phyloP scores from a whole-genome alignment of 2,329 filamentous ascomycete species.

The Lojkania enalia region DNA sequence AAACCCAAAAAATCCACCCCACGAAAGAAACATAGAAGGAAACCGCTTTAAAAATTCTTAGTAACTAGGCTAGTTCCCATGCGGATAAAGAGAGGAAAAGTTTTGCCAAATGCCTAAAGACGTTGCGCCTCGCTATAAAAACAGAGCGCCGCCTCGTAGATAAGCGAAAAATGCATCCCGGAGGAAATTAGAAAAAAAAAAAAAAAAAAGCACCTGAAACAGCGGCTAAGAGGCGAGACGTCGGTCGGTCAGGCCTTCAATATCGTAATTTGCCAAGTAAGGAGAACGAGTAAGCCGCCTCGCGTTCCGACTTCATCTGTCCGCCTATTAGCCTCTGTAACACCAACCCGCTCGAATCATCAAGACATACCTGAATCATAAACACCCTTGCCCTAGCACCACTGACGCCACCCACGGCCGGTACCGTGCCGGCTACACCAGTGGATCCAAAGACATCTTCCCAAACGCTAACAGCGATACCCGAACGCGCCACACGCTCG shows the following conservation, averaged over 20 bases:
- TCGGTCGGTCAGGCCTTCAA: conserved; percentile 27
- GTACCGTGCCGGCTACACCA: conserved; percentile 64
- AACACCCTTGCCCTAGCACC: conserved; percentile 62
- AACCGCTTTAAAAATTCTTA: too few species aligned
- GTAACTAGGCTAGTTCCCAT: too few species aligned
- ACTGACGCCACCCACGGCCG: conserved; percentile 60
- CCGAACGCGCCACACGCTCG: conserved; percentile 78
- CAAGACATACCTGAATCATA: conserved; percentile 61
- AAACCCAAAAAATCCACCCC: too few species aligned
- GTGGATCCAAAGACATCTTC: conserved; percentile 57
- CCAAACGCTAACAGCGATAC: conserved; percentile 88
- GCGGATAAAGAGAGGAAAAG: too few species aligned
- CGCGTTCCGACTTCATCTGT: conserved; percentile 51
- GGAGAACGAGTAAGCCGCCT: conserved; percentile 54
- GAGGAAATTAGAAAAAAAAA: too few species aligned
- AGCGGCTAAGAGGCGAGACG: too few species aligned
- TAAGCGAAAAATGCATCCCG: too few species aligned
- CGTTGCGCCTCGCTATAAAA: too few species aligned
- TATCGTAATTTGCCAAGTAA: conserved; percentile 56
- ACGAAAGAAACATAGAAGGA: too few species aligned
- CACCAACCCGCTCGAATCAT: neutral
- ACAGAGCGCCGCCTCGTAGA: too few species aligned
- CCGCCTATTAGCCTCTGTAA: conserved; percentile 9
- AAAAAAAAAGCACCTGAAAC: too few species aligned
- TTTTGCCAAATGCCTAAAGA: too few species aligned